Percentiles rank a stretch among this genome's conserved stretches.
These are phyloP conservation scores for Tolypocladium amazonense DNA, from an alignment of 2,329 filamentous ascomycete genomes.

Conservation along the genomic window DNA sequence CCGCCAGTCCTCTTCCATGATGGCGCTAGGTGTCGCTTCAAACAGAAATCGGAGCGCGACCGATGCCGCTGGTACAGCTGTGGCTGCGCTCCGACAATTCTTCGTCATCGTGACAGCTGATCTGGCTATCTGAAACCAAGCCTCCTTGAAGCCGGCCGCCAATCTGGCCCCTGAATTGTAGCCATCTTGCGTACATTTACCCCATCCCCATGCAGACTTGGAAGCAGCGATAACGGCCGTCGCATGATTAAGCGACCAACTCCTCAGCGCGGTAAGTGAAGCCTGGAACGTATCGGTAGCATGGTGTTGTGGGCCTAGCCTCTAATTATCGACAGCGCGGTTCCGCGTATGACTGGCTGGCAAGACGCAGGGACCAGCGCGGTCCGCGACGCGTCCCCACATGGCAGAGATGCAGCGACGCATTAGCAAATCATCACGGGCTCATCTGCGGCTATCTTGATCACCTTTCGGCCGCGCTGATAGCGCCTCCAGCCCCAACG, in stretches of 20 bases:
- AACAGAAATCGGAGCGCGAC: not conserved
- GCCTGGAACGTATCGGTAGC: not conserved
- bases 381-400: not conserved
- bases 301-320: not conserved
- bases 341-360: not conserved
- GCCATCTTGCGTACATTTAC: not conserved
- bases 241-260: not conserved
- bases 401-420: not conserved
- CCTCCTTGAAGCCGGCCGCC: not conserved
- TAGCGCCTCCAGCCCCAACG: not conserved
- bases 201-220: too few species aligned
- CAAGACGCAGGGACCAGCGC: not conserved
- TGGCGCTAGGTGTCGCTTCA: not conserved
- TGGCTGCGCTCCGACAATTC: not conserved
- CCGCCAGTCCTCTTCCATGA: not conserved
- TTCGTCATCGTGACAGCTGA: not conserved
- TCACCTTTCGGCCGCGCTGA: not conserved
- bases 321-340: not conserved
- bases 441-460: not conserved
- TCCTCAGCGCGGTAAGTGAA: not conserved
- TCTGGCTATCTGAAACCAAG: not conserved
- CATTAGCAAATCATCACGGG: not conserved
- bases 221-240: not conserved
- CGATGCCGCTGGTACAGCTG: not conserved
- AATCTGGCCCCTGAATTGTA: not conserved